These are phyloP conservation scores for Vicia sativa DNA, from an alignment of 306 rosid species.

Conservation along the genomic window DNA sequence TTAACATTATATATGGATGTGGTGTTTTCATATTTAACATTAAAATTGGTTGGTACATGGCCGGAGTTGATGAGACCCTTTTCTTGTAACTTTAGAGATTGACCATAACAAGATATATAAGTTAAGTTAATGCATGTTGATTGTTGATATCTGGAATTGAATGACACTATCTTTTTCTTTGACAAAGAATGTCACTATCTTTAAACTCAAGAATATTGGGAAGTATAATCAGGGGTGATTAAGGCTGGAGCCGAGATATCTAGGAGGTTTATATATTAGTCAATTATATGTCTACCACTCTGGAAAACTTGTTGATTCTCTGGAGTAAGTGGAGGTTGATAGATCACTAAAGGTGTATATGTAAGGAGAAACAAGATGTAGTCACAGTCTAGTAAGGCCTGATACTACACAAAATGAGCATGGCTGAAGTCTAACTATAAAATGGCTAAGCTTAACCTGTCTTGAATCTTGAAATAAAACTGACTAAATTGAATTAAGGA, in stretches of 20 bases:
- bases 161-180: background rate
- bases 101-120: slow-evolving; percentile 9
- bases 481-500: slow-evolving; percentile 14
- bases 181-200: background rate
- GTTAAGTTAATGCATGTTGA: slow-evolving; percentile 15
- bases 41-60: slow-evolving; percentile 8
- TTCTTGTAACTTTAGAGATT: background rate
- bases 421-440: background rate
- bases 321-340: background rate
- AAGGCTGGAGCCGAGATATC: slow-evolving; percentile 17
- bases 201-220: slow-evolving; percentile 6
- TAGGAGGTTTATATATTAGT: background rate
- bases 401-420: background rate
- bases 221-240: slow-evolving; percentile 14
- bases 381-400: background rate
- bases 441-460: slow-evolving; percentile 12
- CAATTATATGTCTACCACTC: background rate
- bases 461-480: slow-evolving; percentile 26
- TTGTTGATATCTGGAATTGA: slow-evolving; percentile 7
- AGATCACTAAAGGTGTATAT: background rate
- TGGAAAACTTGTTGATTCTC: background rate
- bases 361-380: background rate
- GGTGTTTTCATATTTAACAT: slow-evolving; percentile 29
- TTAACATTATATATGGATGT: slow-evolving; percentile 8
- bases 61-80: slow-evolving; percentile 13